Percentiles rank a stretch among this genome's conserved stretches.
phyloP scores from a whole-genome alignment of 225 moss, liverwort and hornwort species.

The Bryum argenteum region DNA sequence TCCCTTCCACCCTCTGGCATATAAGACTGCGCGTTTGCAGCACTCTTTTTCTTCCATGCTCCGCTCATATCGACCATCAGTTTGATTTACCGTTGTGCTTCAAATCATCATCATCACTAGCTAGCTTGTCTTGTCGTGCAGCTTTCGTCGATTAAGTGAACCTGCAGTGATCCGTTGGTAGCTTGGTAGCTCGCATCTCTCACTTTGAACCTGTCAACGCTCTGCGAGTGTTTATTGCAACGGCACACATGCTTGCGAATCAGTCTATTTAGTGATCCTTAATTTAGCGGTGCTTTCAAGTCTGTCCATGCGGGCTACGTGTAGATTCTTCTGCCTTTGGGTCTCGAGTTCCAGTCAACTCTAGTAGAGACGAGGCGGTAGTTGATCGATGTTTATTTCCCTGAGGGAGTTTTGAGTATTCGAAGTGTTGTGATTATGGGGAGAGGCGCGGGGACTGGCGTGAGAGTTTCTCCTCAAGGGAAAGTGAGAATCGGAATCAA shows the following conservation, averaged over 20 bases:
- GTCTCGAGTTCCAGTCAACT: too few species aligned
- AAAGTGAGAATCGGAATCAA: slow-evolving; percentile 53
- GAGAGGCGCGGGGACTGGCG: slow-evolving; percentile 37
- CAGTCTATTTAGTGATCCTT: too few species aligned
- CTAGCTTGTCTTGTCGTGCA: neutral
- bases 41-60: slow-evolving; percentile 8
- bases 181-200: neutral
- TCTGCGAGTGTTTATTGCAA: neutral
- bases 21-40: slow-evolving; percentile 5
- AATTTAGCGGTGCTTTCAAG: too few species aligned
- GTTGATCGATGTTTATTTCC: neutral
- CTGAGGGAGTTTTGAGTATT: too few species aligned
- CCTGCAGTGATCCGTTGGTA: slow-evolving; percentile 12
- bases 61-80: neutral
- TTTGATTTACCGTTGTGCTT: neutral
- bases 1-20: neutral
- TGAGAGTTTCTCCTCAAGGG: slow-evolving; percentile 26
- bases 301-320: neutral
- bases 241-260: neutral
- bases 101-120: neutral
- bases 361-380: too few species aligned
- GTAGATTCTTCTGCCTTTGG: neutral
- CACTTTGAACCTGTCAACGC: slow-evolving; percentile 12
- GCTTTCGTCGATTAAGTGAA: neutral
- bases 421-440: neutral